Base-by-base conservation (phyloP, 768 basidiomycete genomes). In the Leccinum uliginosum region DNA sequence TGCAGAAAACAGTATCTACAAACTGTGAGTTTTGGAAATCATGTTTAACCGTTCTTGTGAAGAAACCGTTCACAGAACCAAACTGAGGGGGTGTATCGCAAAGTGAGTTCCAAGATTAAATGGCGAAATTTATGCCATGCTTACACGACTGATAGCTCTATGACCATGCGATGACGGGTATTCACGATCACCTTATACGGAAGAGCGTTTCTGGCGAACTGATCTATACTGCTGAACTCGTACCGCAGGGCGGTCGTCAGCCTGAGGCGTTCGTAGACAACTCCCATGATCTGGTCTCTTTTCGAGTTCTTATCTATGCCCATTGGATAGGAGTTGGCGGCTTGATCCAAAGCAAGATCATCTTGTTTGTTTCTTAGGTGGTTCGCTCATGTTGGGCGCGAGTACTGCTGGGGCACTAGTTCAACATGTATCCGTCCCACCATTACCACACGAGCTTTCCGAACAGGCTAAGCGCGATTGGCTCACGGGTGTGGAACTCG, bases 341-440 rank as follows among this genome's bases (percentile, higher is more conserved):
- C 74, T 90, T 26, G 78, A 79, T 10, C 90, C 90, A 10, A 96
- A 97, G 68, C 95, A 98, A 75, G 95, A 98, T 67, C 95, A 97
- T 68, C 83, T 98, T 32, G 93, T 91, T 3, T 98, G 95, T 73
- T 98, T 97, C 83, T 76, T 98, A 32, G 93, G 87, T 19, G 95
- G 93, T 3, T 91, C 91, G 1, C 82, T 98, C 55, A 85, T 98
- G 79, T 82, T 98, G 3, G 93, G 95, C 12, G 90, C 92, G 14
- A 90, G 89, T 3, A 81, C 77, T 2, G 74, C 84, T 3, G 87
- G 87, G 51, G 79, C 86, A 0, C 57, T 78, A 17, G 72, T 71
- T 3, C 67, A 78, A 10, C 75, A 72, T 3, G 83, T 88, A 6
- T 87, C 87, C 10, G 69, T 89, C 30, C 91, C 91, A 12, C 91